Base-by-base conservation (phyloP, 1,284 basidiomycete species). In the Exsudoporus floridanus region DNA sequence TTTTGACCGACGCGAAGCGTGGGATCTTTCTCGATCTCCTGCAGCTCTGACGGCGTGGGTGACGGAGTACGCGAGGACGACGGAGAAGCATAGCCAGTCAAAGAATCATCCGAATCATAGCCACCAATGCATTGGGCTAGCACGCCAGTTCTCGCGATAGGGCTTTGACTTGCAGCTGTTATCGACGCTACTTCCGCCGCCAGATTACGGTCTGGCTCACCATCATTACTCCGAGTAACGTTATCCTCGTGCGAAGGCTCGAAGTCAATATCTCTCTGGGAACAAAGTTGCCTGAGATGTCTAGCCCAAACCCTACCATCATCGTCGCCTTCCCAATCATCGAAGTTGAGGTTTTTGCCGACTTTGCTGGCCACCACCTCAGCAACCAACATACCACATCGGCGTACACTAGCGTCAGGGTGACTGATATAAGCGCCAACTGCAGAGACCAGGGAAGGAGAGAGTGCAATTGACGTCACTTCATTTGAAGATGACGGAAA, bases 351-450 rank as follows among this genome's bases (percentile, higher is more conserved):
- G 38, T 78, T 77, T 67, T 88, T 89, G 0, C 83, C 78, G 4
- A 77, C 74, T 33, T 74, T 73, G 7, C 74, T 69, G 1, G 90
- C 88, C 13, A 90, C 78, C 46, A 89, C 74, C 69, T 99, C 96
- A 0, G 92, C 96, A 0, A 86, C 84, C 12, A 98, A 79, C 94
- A 98, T 97, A 3, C 96, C 96, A 58, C 93, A 88, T n/a, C 88
- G 79, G 2, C 95, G 85, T 13, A 97, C 79, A 2, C 82, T 78
- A 4, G 78, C 73, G 53, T 96, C 92, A 4, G 88, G 73, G 62
- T 97, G 93, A 0, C 77, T 78, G 38, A 97, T 84, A 64, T 94
- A 96, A 7, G 73, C 72, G 9, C 88, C 83, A 28, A 98, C 79
- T 6, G 86, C 84, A 19, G 78, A 75, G 52, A 98, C 80, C 63